A percentile compares a stretch with the other conserved stretches of the same genome.
Evolutionary conservation across 2,329 filamentous ascomycete genomes (phyloP).

Genomic region (Monilinia vaccinii-corymbosi): DNA sequence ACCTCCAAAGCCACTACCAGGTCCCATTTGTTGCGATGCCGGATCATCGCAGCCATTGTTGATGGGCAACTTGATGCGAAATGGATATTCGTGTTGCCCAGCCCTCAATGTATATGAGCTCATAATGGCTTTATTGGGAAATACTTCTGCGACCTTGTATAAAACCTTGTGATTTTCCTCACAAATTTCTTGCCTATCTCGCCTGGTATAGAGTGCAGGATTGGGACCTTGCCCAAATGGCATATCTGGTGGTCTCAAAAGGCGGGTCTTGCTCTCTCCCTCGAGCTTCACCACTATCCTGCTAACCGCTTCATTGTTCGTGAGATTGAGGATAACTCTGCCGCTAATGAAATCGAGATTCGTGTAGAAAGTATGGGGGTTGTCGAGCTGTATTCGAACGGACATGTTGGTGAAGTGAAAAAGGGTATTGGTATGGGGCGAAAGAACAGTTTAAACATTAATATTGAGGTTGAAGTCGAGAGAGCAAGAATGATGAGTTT

Average conservation of each 20-base stretch:
- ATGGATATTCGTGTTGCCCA: slow-evolving; percentile 68
- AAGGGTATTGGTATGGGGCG: neutral
- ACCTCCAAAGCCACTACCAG: slow-evolving; percentile 46
- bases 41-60: slow-evolving; percentile 54
- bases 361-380: slow-evolving; percentile 63
- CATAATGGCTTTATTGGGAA: slow-evolving; percentile 38
- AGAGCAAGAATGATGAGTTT: neutral
- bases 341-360: slow-evolving; percentile 69
- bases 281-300: slow-evolving; percentile 77
- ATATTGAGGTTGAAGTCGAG: neutral
- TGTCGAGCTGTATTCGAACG: slow-evolving; percentile 56
- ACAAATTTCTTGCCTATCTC: slow-evolving; percentile 29
- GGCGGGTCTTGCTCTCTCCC: slow-evolving; percentile 62
- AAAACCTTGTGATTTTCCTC: slow-evolving; percentile 63
- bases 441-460: neutral
- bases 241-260: slow-evolving; percentile 20
- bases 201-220: slow-evolving; percentile 13
- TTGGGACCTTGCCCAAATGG: slow-evolving; percentile 5
- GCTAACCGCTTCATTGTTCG: slow-evolving; percentile 59
- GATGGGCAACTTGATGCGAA: slow-evolving; percentile 67
- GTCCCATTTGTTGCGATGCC: slow-evolving; percentile 44
- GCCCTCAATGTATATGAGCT: slow-evolving; percentile 50
- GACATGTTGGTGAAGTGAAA: slow-evolving; percentile 41
- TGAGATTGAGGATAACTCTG: slow-evolving; percentile 45
- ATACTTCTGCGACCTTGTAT: slow-evolving; percentile 66